Base-by-base conservation (phyloP, 495 filamentous ascomycete genomes). In the Antarctomyces pellizariae region DNA sequence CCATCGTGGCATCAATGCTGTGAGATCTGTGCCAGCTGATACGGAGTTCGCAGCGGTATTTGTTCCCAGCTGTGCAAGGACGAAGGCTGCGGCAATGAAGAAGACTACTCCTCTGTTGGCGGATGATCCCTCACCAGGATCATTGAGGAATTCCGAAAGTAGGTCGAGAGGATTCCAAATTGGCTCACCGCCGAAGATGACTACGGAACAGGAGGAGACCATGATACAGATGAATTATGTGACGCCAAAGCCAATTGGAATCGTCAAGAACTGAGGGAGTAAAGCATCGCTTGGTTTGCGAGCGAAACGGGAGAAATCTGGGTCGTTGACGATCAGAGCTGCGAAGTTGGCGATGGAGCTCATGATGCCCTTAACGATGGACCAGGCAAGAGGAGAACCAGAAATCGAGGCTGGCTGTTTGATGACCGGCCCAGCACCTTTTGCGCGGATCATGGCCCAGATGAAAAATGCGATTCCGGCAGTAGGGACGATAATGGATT, bases 191-290 rank as follows among this genome's bases (percentile, higher is more conserved):
- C 59, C 58, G 36, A 71, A 83, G 38, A 90, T 79, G 31, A 86
- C 64, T 0, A 62, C 53, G 2, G 79, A 82, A 4, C 74, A 77
- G 0, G 83, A 93, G 1, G 77, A 83, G 15, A 84, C 80, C 34
- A 92, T 76, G 41, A 93, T 91, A 31, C 83, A 80, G 38, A 92
- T 83, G 46, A 92, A 82, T 5, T 75, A 84, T 9, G 83, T 91
- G 25, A 91, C 43, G 2, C 75, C 83, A 36, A 93, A 92, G 12
- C 76, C 75, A 30, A 72, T 46, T 3, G 82, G 83, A 33, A 92
- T 90, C 3, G 80, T 75, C 36, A 91, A 52, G 3, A 91, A 50
- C 45, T 93, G 83, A 7, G 80, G 72, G 77, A 76, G 89, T n/a
- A 89, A 32, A 0, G 78, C 76, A 47, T 89, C 82, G 16, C 56